phyloP scores from a whole-genome alignment of 2,329 filamentous ascomycete genomes.

The Phaeoacremonium minimum region DNA sequence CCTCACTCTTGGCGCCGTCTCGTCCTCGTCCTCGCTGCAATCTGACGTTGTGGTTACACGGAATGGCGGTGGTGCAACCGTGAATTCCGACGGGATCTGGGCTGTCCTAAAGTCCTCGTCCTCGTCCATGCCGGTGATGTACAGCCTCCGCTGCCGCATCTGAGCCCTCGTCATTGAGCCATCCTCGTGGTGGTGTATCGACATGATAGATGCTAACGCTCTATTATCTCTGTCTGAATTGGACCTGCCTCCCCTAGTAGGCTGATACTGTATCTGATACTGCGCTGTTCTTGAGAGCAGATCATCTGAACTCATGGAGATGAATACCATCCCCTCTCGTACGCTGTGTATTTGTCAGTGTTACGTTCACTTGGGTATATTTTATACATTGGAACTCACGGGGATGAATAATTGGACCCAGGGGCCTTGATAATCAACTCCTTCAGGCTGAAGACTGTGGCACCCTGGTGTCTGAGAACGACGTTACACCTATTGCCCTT shows the following conservation, averaged over 20 bases:
- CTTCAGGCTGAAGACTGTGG: constrained; percentile 75
- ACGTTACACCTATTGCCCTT: constrained; percentile 86
- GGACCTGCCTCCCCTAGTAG: too few relatives aligned
- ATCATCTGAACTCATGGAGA: constrained; percentile 80
- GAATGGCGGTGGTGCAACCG: constrained; percentile 41
- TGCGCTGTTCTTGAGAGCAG: constrained; percentile 67
- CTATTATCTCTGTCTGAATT: not conserved
- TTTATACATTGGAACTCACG: constrained; percentile 52
- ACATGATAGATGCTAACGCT: constrained; percentile 34
- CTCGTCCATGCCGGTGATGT: constrained; percentile 37
- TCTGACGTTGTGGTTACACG: constrained; percentile 46
- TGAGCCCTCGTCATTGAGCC: constrained; percentile 41
- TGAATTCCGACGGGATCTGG: constrained; percentile 55
- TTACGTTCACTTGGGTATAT: constrained; percentile 3
- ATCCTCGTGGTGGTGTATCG: constrained; percentile 48
- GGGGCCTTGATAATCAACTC: constrained; percentile 88
- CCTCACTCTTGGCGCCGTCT: constrained; percentile 20
- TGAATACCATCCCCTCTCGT: constrained; percentile 87
- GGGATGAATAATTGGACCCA: constrained; percentile 74
- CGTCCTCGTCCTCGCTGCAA: constrained; percentile 56
- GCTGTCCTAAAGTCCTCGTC: constrained; percentile 41
- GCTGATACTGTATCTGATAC: constrained; percentile 76
- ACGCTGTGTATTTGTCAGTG: constrained; percentile 58
- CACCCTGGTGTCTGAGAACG: constrained; percentile 75
- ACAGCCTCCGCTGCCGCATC: constrained; percentile 38